Percentiles rank a stretch among this genome's conserved stretches.
Evolutionary conservation across 73 alveolate genomes (phyloP).

Genomic region (Tetrahymena thermophila): DNA sequence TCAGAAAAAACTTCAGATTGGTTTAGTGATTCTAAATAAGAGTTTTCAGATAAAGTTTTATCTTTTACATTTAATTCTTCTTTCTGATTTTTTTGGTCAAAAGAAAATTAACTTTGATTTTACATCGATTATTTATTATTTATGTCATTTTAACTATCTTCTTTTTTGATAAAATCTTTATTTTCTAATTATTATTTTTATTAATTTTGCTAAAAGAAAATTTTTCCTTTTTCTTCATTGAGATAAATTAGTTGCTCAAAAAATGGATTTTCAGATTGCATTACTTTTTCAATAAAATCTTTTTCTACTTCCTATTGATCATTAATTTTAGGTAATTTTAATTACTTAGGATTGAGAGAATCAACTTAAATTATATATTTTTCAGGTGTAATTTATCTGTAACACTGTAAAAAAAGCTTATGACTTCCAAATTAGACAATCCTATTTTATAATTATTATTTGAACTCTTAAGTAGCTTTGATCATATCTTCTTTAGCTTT

Average conservation of each 20-base stretch:
- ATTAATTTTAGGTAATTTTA: not conserved
- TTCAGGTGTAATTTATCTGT: not conserved
- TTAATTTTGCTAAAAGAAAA: not conserved
- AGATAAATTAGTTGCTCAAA: not conserved
- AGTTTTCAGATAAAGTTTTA: too few species aligned
- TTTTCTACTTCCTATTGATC: not conserved
- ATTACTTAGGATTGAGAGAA: not conserved
- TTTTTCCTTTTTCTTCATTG: not conserved
- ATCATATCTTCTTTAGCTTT: not conserved
- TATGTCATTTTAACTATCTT: too few species aligned
- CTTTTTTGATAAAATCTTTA: too few species aligned
- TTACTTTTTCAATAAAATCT: not conserved
- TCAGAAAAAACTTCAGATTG: too few species aligned
- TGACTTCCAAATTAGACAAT: not conserved
- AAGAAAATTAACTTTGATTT: too few species aligned
- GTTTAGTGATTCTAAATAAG: too few species aligned
- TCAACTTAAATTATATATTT: not conserved
- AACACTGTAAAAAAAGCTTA: not conserved
- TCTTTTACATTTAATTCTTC: too few species aligned
- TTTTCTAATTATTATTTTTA: not conserved
- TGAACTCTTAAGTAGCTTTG: not conserved
- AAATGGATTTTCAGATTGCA: not conserved
- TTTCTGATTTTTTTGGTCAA: too few species aligned
- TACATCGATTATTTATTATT: too few species aligned
- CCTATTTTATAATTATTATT: not conserved